These are phyloP conservation scores for Chlorencoelia australis DNA, from an alignment of 2,329 filamentous ascomycete species.

Conservation along the genomic window DNA sequence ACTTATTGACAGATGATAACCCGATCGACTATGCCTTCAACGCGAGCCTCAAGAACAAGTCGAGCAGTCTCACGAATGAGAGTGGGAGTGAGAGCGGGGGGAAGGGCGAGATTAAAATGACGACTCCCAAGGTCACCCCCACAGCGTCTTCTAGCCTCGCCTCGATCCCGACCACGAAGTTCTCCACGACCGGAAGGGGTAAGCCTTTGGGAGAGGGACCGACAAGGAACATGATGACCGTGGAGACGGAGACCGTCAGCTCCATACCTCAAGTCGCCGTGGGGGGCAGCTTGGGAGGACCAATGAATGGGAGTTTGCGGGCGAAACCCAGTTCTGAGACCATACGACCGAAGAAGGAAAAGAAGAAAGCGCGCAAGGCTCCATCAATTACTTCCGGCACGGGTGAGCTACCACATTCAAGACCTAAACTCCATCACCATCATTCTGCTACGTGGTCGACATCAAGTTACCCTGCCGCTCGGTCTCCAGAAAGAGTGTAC, in stretches of 20 bases:
- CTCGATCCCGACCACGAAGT: constrained; percentile 53
- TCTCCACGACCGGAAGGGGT: constrained; percentile 46
- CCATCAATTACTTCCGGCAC: constrained; percentile 60
- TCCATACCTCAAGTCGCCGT: constrained; percentile 80
- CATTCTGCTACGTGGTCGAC: constrained; percentile 24
- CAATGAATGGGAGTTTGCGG: constrained; percentile 62
- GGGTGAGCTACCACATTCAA: constrained; percentile 45
- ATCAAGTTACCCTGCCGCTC: constrained; percentile 12
- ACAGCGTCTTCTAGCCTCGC: constrained; percentile 37
- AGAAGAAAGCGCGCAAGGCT: constrained; percentile 69
- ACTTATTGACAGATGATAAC: constrained; percentile 32
- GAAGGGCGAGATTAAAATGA: constrained; percentile 35
- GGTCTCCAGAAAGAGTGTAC: constrained; percentile 14
- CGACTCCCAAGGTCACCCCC: constrained; percentile 28
- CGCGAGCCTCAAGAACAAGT: constrained; percentile 36
- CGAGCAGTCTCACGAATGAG: constrained; percentile 38
- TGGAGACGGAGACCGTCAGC: constrained; percentile 91
- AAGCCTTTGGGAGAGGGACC: constrained; percentile 63
- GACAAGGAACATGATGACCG: constrained; percentile 91
- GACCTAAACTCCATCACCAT: constrained; percentile 32
- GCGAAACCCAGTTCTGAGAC: constrained; percentile 91
- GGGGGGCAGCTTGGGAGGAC: constrained; percentile 54
- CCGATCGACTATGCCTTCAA: constrained; percentile 20
- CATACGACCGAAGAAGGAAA: constrained; percentile 87
- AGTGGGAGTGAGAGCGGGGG: constrained; percentile 59